phyloP scores from a whole-genome alignment of 352 stramenopile species.

The Phytophthora gonapodyides region DNA sequence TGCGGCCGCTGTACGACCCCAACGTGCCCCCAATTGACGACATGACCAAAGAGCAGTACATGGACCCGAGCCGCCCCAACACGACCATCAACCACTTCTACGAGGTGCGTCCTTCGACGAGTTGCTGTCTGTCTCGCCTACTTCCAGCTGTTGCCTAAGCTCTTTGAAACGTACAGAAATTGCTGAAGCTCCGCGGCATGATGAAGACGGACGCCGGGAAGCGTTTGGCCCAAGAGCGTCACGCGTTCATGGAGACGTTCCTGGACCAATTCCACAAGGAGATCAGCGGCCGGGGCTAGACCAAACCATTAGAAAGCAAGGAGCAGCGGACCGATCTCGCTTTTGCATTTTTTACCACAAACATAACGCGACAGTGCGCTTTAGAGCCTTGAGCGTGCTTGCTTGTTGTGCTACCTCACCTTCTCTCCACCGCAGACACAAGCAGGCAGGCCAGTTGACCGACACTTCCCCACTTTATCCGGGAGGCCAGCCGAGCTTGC shows the following conservation, averaged over 20 bases:
- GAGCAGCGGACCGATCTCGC: constrained; percentile 3
- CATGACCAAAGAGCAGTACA: constrained; percentile 85
- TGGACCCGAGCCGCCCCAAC: constrained; percentile 63
- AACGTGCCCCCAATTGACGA: constrained; percentile 51
- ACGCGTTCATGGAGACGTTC: constrained; percentile 89
- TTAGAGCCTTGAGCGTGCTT: constrained; percentile 2
- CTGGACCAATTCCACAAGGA: constrained; percentile 83
- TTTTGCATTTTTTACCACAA: constrained; percentile 8
- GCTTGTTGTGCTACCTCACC: not conserved
- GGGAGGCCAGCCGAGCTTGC: constrained; percentile 94
- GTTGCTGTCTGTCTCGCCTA: no score
- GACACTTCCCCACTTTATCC: constrained; percentile 50
- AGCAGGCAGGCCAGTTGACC: not conserved
- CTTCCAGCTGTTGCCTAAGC: no score
- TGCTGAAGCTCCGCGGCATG: constrained; percentile 85
- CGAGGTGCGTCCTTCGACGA: constrained; percentile 42
- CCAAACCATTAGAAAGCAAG: not conserved
- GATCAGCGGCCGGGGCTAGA: constrained; percentile 52
- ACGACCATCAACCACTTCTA: constrained; percentile 92
- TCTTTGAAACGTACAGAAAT: constrained; percentile 52
- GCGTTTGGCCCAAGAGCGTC: constrained; percentile 77
- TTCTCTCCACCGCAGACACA: not conserved
- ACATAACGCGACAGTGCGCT: not conserved
- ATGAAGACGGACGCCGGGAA: constrained; percentile 87
- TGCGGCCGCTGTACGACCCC: constrained; percentile 80